Conservation (phyloP, 2,329 filamentous ascomycete species). For the Botryotinia narcissicola region DNA sequence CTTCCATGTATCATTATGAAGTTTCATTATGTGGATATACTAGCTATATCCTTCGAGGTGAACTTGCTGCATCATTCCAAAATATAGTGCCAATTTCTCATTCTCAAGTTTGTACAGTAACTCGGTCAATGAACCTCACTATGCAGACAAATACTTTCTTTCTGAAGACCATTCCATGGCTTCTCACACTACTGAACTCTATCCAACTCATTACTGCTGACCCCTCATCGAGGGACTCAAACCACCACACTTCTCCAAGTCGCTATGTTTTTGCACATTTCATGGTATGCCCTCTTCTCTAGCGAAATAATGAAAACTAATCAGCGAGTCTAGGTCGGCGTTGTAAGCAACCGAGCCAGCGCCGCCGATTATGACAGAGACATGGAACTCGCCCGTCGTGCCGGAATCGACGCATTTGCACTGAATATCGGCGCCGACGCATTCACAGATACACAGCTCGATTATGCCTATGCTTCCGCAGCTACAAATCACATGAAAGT, state of each 20-base stretch:
- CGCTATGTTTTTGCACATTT: conserved; percentile 29
- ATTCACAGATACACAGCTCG: conserved; percentile 37
- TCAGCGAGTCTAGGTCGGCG: conserved; percentile 23
- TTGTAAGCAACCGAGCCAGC: conserved; percentile 25
- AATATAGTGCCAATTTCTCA: neutral
- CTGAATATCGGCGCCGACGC: conserved; percentile 37
- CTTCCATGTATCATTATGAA: neutral
- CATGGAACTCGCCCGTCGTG: conserved; percentile 28
- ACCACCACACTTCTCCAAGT: neutral
- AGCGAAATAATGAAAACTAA: neutral
- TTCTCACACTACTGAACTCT: neutral
- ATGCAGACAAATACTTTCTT: neutral
- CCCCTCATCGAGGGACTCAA: neutral
- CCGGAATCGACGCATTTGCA: conserved; percentile 41
- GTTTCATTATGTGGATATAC: neutral
- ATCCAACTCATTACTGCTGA: neutral
- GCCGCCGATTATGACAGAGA: conserved; percentile 25
- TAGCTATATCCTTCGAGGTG: neutral
- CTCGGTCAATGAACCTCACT: neutral
- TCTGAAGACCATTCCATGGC: neutral
- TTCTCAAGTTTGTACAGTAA: neutral
- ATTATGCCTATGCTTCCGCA: conserved; percentile 34
- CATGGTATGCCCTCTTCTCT: conserved; percentile 19
- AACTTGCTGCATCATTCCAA: neutral
- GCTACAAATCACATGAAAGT: conserved; percentile 35